Evolutionary conservation across 1,139 yeast species (phyloP), one percentile per base, ranked within the genome.

Genomic region (Debaryomycetaceae sp.): DNA sequence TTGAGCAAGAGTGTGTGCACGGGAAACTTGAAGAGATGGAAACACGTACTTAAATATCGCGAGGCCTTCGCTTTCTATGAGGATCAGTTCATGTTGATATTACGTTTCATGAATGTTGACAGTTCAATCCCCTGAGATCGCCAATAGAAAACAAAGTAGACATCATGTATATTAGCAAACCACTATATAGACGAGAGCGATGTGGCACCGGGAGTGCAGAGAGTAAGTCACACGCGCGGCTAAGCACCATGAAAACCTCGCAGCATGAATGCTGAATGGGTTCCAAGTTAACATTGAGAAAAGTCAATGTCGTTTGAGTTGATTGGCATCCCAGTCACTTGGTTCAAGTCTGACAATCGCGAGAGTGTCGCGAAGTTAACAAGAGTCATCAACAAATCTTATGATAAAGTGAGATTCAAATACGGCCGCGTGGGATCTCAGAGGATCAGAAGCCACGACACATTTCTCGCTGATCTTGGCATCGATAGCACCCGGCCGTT

Each of bases 21-120:
- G 6, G 63, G 65, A 49, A 65, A 64, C 38, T 52, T 65, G 31
- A 65, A 65, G 40, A 52, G 73, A 41, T 66, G 73, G 73, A 66
- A 66, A 38, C 72, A 65, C 37, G 51, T 66, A 15, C 56, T 59
- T 28, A 65, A 63, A 38, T 62, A 57, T 41, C 51, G 72, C 43
- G 60, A 56, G 29, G 44, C 52, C 9, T 66, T 65, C 38, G 55
- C 65, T 5, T 62, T 50, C 32, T 71, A 65, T 43, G 68, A 59
- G 32, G 66, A 66, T 38, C 71, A 65, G 43, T 65, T 66, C 38
- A 51, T 63, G 44, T 53, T 65, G 38, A 57, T 65, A 12, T 50
- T 65, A 38, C 48, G 67, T 29, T 60, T 59, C 36, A 54, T 65
- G 61, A 55, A 57, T 34, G 46, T 59, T 16, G 42, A 34, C 25